A percentile compares a stretch with the other conserved stretches of the same genome.
Conservation (phyloP, 768 basidiomycete species). For the Kwoniella mangroviensis region DNA sequence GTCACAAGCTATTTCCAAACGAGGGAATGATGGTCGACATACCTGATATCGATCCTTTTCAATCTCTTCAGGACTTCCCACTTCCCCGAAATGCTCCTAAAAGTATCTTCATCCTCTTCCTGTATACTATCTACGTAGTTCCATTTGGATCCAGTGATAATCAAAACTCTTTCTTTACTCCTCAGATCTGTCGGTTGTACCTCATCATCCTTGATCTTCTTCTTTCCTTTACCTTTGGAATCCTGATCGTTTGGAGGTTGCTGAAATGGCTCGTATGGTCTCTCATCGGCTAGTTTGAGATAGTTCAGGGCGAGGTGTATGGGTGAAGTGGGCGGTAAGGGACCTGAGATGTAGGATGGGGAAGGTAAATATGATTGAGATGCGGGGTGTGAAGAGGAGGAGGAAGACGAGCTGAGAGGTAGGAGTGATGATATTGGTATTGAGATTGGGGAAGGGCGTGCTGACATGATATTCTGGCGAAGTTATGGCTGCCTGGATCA, state of each 20-base stretch:
- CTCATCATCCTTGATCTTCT: background rate
- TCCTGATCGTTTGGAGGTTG: background rate
- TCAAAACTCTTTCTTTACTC: conserved; percentile 26
- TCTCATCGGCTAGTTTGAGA: conserved; percentile 28
- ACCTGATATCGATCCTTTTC: conserved; percentile 45
- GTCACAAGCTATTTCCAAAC: background rate
- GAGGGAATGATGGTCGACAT: background rate
- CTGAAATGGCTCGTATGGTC: too few relatives aligned
- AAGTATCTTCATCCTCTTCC: conserved; percentile 50
- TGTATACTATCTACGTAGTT: conserved; percentile 27
- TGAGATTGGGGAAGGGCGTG: conserved; percentile 2
- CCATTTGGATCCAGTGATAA: conserved; percentile 36
- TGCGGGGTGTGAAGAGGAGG: conserved; percentile 7
- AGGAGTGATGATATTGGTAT: conserved; percentile 20
- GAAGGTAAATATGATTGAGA: conserved; percentile 37
- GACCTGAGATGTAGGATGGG: background rate
- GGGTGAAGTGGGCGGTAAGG: conserved; percentile 10
- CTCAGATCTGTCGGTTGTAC: background rate
- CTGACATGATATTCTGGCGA: background rate
- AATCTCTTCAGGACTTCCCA: conserved; percentile 30
- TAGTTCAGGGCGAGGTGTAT: conserved; percentile 41
- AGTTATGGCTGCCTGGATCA: too few relatives aligned
- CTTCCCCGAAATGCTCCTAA: conserved; percentile 35
- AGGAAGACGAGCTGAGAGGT: background rate
- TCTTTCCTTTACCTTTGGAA: conserved; percentile 21